Base-by-base conservation (phyloP, 2,329 filamentous ascomycete species). In the Scortechinia acanthostroma region DNA sequence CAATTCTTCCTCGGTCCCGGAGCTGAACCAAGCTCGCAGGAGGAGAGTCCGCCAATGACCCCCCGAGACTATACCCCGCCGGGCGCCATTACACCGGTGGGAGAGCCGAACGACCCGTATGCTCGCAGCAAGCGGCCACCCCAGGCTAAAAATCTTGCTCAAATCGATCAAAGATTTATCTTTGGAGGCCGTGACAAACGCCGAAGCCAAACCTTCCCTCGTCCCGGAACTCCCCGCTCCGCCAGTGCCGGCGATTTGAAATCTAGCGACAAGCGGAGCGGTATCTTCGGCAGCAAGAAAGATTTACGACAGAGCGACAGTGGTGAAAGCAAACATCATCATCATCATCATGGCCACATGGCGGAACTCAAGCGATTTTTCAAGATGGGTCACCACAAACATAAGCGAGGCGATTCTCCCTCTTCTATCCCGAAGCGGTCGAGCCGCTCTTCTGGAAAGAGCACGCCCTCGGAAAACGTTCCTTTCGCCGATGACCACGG, bases 301-400 rank as follows among this genome's bases (percentile, higher is more conserved):
- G 74, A 82, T 22, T 63, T 69, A 20, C 61, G 69, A 44, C 54
- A 63, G 37, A 59, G 72, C 46, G 67, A 75, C 42, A 63, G 69
- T 45, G 68, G 78, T 19, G 68, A 66, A 28, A 50, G 51, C 62
- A 62, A 60, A 50, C 66, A 68, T 45, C 66, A 66, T 2, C 72
- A 74, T 49, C 73, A 66, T 50, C 71, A 75, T 43, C 80, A 88
- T 48, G 82, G 86, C 19, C 96, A 93, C 3, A 97, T 97, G 86
- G 84, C 87, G 3, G 91, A 97, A 55, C 66, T 98, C 49, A 96
- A 95, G 67, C 79, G 93, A n/a, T 98, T 98, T 62, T 95, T 98
- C 71, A 93, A 84, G 63, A 82, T 89, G 49, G 79, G 84, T 2
- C 75, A 82, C 52, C 75, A 82, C 52, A 89, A 88, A 58, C 74